Conservation (phyloP, 2,329 filamentous ascomycete genomes). For the Botrytis fragariae region DNA sequence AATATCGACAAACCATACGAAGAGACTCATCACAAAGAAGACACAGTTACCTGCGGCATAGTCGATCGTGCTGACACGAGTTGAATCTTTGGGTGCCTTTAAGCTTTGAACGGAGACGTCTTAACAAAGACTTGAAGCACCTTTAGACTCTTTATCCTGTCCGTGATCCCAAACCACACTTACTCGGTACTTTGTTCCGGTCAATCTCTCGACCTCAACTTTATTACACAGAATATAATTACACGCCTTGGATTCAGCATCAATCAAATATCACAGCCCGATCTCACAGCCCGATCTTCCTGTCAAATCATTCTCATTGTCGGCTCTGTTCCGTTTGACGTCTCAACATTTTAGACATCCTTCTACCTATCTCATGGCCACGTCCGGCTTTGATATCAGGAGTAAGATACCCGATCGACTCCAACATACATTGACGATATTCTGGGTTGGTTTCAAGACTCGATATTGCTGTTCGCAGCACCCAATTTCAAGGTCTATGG, state of each 20-base stretch:
- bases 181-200: not conserved
- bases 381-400: too few species aligned
- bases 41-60: not conserved
- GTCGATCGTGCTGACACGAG: not conserved
- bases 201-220: not conserved
- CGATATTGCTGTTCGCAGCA: not conserved
- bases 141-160: not conserved
- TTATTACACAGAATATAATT: not conserved
- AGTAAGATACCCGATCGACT: not conserved
- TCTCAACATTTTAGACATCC: not conserved
- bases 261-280: not conserved
- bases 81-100: not conserved
- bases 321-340: not conserved
- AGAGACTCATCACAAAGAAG: not conserved
- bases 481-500: not conserved
- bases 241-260: not conserved
- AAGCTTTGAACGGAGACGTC: not conserved
- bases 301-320: not conserved
- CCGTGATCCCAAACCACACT: not conserved
- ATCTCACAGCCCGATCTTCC: not conserved
- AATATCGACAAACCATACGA: not conserved
- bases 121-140: not conserved
- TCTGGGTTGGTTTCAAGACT: accelerated
- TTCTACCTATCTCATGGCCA: too few species aligned
- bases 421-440: not conserved